These are phyloP conservation scores for Mortierella sp. DNA, from an alignment of 371 early-diverging fungal species.

Conservation along the genomic window DNA sequence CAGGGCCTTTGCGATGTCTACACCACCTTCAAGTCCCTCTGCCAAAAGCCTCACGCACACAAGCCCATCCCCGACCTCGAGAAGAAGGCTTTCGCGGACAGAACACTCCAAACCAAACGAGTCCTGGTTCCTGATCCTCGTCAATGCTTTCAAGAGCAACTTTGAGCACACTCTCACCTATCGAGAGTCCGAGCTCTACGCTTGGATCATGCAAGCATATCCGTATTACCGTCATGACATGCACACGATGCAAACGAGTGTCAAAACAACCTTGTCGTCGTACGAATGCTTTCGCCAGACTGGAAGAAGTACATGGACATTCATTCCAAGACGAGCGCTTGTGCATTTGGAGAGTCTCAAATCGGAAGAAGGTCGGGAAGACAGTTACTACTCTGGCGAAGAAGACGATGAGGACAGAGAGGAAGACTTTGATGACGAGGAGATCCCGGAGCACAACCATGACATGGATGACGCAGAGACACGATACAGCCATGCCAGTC, in stretches of 20 bases:
- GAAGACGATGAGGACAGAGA: constrained; percentile 20
- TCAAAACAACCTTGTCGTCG: constrained; percentile 46
- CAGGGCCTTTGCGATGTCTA: constrained; percentile 27
- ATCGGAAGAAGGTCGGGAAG: constrained; percentile 28
- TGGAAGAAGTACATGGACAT: constrained; percentile 55
- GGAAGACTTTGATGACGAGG: constrained; percentile 17
- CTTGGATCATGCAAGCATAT: constrained; percentile 55
- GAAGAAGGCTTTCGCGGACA: constrained; percentile 28
- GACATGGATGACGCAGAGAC: constrained; percentile 5
- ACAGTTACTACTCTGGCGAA: constrained; percentile 18
- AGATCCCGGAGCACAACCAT: constrained; percentile 12
- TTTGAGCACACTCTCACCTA: constrained; percentile 56
- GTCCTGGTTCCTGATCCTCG: constrained; percentile 55
- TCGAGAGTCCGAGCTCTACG: constrained; percentile 50
- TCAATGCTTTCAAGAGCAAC: constrained; percentile 57
- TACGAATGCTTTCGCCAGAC: constrained; percentile 55
- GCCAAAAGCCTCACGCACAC: constrained; percentile 28
- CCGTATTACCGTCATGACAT: constrained; percentile 54
- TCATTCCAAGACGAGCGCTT: constrained; percentile 50
- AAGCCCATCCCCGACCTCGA: constrained; percentile 23
- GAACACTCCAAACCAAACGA: constrained; percentile 54
- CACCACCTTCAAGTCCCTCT: constrained; percentile 42
- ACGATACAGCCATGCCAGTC: constrained; percentile 11
- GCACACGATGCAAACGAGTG: constrained; percentile 55
- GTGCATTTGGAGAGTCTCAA: constrained; percentile 52